Percentiles rank a stretch among this genome's conserved stretches.
phyloP scores from a whole-genome alignment of 2,329 filamentous ascomycete genomes.

The Colletotrichum incanum region DNA sequence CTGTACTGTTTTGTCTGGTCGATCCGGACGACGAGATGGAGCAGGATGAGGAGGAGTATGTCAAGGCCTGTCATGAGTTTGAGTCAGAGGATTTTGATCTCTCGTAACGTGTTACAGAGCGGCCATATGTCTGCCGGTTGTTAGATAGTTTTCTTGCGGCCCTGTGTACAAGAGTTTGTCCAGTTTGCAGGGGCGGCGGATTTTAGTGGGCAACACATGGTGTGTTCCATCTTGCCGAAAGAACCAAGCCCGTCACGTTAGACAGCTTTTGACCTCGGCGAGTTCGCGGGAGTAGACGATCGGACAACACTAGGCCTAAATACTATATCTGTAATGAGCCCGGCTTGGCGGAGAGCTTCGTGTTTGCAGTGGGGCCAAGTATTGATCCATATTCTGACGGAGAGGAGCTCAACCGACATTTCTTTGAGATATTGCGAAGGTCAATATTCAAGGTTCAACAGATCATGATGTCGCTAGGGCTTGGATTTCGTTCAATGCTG shows the following conservation, averaged over 20 bases:
- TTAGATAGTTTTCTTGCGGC: background rate
- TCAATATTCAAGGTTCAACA: background rate
- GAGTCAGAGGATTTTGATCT: background rate
- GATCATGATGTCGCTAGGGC: background rate
- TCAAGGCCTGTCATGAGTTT: background rate
- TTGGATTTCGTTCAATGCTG: too few species aligned
- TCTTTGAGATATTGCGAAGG: background rate
- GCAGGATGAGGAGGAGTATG: background rate
- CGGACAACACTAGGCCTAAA: background rate
- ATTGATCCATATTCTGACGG: background rate
- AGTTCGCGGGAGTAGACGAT: rapidly evolving
- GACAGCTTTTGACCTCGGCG: too few species aligned
- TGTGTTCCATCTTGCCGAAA: background rate
- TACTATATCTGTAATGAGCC: background rate
- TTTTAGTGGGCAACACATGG: background rate
- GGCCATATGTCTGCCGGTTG: background rate
- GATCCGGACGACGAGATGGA: background rate
- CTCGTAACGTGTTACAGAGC: background rate
- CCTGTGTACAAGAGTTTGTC: background rate
- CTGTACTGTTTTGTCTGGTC: background rate
- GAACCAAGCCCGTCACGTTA: background rate
- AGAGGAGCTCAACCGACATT: background rate
- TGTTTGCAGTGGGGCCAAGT: background rate
- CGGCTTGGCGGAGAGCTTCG: background rate
- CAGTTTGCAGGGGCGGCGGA: background rate